These are phyloP conservation scores for Tolypocladium endophyticum DNA, from an alignment of 2,329 filamentous ascomycete species.

Conservation along the genomic window DNA sequence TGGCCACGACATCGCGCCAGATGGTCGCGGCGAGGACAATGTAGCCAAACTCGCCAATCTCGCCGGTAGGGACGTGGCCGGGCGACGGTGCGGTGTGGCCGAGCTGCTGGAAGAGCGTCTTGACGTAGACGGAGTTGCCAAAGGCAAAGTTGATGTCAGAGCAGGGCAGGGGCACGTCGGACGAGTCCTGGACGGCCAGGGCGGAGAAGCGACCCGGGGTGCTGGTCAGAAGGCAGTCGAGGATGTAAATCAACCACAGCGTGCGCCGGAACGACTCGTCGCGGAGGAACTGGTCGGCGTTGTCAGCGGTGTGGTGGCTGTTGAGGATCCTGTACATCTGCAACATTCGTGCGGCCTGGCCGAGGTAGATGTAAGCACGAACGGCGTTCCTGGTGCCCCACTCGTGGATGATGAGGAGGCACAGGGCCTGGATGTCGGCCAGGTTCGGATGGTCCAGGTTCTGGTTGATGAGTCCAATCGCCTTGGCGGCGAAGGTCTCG, in stretches of 20 bases:
- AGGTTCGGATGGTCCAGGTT: conserved; percentile 49
- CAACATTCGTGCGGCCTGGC: conserved; percentile 52
- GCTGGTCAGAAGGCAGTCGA: conserved; percentile 52
- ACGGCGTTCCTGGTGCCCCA: conserved; percentile 53
- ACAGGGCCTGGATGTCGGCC: conserved; percentile 50
- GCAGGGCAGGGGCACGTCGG: conserved; percentile 46
- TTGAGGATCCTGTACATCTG: conserved; percentile 54
- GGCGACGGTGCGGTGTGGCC: conserved; percentile 23
- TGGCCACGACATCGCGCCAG: conserved; percentile 51
- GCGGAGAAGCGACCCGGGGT: conserved; percentile 50
- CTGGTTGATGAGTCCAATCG: conserved; percentile 45
- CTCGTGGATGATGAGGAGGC: conserved; percentile 51
- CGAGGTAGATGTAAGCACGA: conserved; percentile 52
- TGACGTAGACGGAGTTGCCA: conserved; percentile 47
- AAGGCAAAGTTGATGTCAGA: conserved; percentile 54
- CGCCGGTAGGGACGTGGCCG: conserved; percentile 28
- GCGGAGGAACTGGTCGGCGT: conserved; percentile 46
- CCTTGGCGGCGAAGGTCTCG: conserved; percentile 49
- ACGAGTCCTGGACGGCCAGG: conserved; percentile 41
- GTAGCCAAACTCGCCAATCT: conserved; percentile 51
- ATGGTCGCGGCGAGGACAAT: conserved; percentile 50
- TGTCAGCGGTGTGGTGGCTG: conserved; percentile 39
- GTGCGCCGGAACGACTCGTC: conserved; percentile 52
- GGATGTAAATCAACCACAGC: conserved; percentile 51
- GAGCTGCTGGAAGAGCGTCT: conserved; percentile 38